Evolutionary conservation across 2,329 filamentous ascomycete species (phyloP).

Genomic region (Epichloe elymi): DNA sequence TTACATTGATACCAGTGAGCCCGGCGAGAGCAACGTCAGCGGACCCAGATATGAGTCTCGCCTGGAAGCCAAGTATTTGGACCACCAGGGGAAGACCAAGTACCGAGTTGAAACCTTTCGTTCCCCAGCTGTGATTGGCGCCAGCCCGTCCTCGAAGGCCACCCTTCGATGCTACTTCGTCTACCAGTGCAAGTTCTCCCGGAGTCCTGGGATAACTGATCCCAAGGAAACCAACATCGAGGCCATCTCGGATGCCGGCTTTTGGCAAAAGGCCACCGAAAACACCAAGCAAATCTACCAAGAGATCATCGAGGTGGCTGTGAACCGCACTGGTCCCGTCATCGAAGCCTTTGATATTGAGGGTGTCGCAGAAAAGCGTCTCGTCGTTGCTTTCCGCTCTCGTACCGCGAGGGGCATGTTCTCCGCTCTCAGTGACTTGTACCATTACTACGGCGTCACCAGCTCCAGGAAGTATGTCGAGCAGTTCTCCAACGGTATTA

Average conservation of each 20-base stretch:
- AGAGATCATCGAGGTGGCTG: slow-evolving; percentile 77
- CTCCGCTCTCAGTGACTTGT: slow-evolving; percentile 87
- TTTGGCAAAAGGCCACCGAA: slow-evolving; percentile 86
- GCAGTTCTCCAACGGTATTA: slow-evolving; percentile 97
- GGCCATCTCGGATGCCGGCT: slow-evolving; percentile 82
- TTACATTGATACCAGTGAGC: slow-evolving; percentile 94
- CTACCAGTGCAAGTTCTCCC: slow-evolving; percentile 87
- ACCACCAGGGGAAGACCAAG: slow-evolving; percentile 57
- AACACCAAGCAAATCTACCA: slow-evolving; percentile 97
- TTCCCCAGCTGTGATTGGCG: slow-evolving; percentile 68
- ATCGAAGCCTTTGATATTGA: slow-evolving; percentile 98
- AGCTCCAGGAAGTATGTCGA: slow-evolving; percentile 96
- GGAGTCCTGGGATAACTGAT: slow-evolving; percentile 53
- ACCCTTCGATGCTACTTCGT: slow-evolving; percentile 97
- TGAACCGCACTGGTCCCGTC: slow-evolving; percentile 77
- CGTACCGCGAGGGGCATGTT: slow-evolving; percentile 87
- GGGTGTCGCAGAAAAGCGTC: slow-evolving; percentile 76
- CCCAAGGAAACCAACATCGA: slow-evolving; percentile 79
- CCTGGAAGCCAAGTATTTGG: slow-evolving; percentile 90
- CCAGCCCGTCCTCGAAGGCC: slow-evolving; percentile 53
- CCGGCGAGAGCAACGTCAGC: slow-evolving; percentile 60
- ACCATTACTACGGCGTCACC: slow-evolving; percentile 97
- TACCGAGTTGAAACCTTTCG: slow-evolving; percentile 98
- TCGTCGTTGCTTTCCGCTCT: slow-evolving; percentile 90
- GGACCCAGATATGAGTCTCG: slow-evolving; percentile 90